Percentiles rank a stretch among this genome's conserved stretches.
These are phyloP conservation scores for Brettanomyces naardenensis DNA, from an alignment of 805 yeast species.

Conservation along the genomic window DNA sequence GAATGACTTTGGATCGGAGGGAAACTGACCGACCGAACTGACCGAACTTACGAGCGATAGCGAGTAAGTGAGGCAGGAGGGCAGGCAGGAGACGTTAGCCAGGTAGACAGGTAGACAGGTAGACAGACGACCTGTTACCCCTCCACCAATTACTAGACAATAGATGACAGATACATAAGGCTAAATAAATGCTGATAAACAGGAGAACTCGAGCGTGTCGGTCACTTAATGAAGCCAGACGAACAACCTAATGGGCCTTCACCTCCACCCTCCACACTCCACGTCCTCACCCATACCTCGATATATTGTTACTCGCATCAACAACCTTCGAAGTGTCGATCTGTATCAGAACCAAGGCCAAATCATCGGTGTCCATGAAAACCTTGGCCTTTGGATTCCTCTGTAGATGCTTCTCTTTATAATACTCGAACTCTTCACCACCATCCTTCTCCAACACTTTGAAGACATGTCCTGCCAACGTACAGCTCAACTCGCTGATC, in stretches of 20 bases:
- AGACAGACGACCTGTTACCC: no score
- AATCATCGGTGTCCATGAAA: slow-evolving; percentile 57
- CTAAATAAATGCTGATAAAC: no score
- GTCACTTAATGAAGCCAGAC: no score
- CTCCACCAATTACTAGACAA: no score
- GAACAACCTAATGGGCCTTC: no score
- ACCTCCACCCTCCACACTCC: neutral
- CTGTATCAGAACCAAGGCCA: slow-evolving; percentile 57
- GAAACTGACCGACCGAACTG: no score
- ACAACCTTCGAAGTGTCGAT: slow-evolving; percentile 69
- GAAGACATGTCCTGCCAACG: slow-evolving; percentile 63
- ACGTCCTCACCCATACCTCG: neutral
- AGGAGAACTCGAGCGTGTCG: no score
- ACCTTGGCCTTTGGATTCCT: slow-evolving; percentile 63
- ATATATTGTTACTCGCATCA: slow-evolving; percentile 62
- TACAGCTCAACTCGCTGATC: slow-evolving; percentile 72
- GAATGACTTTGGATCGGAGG: slow-evolving; percentile 94
- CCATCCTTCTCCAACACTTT: slow-evolving; percentile 36
- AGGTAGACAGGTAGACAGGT: no score
- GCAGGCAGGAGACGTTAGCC: no score
- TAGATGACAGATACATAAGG: no score
- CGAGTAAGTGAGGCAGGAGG: no score
- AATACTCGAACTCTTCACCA: slow-evolving; percentile 47
- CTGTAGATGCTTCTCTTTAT: slow-evolving; percentile 51
- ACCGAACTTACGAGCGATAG: no score